phyloP scores from a whole-genome alignment of 352 stramenopile species.

The Peronosclerospora sorghi region DNA sequence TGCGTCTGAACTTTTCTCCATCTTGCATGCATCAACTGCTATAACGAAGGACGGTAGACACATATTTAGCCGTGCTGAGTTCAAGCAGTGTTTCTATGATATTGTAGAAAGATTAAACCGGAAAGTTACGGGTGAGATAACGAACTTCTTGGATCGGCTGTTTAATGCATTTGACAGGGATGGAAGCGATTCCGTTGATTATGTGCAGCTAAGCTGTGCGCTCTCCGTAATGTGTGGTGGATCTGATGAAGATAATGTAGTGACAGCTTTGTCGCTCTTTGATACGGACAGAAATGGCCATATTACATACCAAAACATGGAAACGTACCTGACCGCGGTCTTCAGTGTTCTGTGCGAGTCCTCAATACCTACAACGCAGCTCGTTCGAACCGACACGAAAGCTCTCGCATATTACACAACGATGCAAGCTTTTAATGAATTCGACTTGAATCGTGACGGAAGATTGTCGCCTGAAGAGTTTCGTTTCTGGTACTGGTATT shows the following conservation, averaged over 20 bases:
- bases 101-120: constrained; percentile 55
- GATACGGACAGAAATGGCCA: constrained; percentile 75
- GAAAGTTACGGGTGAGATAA: constrained; percentile 34
- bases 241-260: constrained; percentile 64
- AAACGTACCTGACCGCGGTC: constrained; percentile 61
- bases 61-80: constrained; percentile 44
- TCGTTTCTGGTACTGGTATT: constrained; percentile 57
- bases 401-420: constrained; percentile 62
- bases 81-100: constrained; percentile 55
- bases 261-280: constrained; percentile 75
- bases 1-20: constrained; percentile 46
- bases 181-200: constrained; percentile 56
- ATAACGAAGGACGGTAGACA: constrained; percentile 5
- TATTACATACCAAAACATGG: constrained; percentile 77
- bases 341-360: constrained; percentile 61
- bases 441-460: constrained; percentile 74
- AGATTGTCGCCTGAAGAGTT: constrained; percentile 77
- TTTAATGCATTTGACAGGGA: constrained; percentile 75
- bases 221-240: constrained; percentile 69
- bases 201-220: constrained; percentile 63
- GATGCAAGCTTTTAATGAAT: constrained; percentile 75
- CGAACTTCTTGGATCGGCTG: constrained; percentile 51
- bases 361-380: constrained; percentile 18
- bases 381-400: constrained; percentile 40
- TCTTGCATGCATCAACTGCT: constrained; percentile 32